Conservation (phyloP, 2,329 filamentous ascomycete species). For the Fusarium sp. region DNA sequence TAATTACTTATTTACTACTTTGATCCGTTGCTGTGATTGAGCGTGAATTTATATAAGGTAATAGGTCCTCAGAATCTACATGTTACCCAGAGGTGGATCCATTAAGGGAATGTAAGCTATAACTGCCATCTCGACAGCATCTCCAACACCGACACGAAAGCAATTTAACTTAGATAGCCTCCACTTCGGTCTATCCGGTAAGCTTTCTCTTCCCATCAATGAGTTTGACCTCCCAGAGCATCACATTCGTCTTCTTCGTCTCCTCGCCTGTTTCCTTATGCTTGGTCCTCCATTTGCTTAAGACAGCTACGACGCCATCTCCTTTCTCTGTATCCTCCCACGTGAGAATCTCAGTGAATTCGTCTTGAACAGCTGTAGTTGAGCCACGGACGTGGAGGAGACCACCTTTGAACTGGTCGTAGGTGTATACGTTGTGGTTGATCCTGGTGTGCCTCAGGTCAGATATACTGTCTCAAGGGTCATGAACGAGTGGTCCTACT, state of each 20-base stretch:
- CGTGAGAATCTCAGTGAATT: neutral
- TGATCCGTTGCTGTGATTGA: fast-evolving
- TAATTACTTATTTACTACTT: fast-evolving
- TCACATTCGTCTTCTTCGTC: neutral
- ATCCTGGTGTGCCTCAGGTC: fast-evolving
- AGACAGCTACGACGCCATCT: fast-evolving
- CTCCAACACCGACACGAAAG: fast-evolving
- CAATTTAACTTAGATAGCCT: neutral
- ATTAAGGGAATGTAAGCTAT: neutral
- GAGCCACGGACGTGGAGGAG: neutral
- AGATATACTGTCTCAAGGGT: fast-evolving
- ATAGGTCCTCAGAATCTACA: fast-evolving
- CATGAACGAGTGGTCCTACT: neutral
- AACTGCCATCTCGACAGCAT: fast-evolving
- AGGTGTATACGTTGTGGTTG: neutral
- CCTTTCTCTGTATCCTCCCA: neutral
- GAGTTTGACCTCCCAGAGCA: neutral
- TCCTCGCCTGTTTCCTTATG: neutral
- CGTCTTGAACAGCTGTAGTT: neutral
- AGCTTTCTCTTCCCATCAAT: neutral
- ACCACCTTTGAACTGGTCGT: neutral
- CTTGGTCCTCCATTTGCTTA: neutral
- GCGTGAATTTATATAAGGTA: no score
- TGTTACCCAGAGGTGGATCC: neutral
- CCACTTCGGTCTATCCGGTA: neutral